phyloP scores from a whole-genome alignment of 2,329 filamentous ascomycete species.

The Colletotrichum neosansevieriae region DNA sequence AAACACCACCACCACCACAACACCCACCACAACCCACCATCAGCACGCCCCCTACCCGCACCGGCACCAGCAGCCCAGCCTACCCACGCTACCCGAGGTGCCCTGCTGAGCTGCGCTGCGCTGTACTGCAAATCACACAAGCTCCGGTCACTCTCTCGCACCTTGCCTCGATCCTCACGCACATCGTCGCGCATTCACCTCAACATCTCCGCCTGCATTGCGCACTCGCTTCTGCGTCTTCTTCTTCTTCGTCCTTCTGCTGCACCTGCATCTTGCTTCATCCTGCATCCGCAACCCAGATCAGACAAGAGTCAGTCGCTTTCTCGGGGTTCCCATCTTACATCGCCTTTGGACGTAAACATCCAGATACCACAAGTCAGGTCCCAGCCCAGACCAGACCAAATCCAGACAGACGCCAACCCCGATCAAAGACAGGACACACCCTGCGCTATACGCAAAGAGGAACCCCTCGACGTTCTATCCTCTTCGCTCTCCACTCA shows the following conservation, averaged over 20 bases:
- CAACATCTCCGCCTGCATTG: slow-evolving; percentile 5
- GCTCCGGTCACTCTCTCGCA: slow-evolving; percentile 8
- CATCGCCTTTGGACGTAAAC: slow-evolving; percentile 1
- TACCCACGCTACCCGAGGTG: slow-evolving; percentile 10
- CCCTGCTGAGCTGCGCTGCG: slow-evolving; percentile 17
- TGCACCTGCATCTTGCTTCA: slow-evolving; percentile 20
- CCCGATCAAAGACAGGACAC: slow-evolving; percentile 34
- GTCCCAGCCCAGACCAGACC: slow-evolving; percentile 33
- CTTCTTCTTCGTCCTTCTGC: neutral
- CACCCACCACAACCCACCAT: slow-evolving; percentile 23
- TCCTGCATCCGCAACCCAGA: slow-evolving; percentile 32
- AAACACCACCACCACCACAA: neutral
- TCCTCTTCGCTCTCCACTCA: slow-evolving; percentile 30
- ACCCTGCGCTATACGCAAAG: slow-evolving; percentile 40
- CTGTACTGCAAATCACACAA: slow-evolving; percentile 10
- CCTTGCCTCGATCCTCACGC: neutral
- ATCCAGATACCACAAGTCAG: slow-evolving; percentile 26
- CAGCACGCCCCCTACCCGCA: slow-evolving; percentile 24
- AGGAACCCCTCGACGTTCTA: slow-evolving; percentile 35
- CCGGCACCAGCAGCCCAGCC: slow-evolving; percentile 18
- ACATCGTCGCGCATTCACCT: slow-evolving; percentile 8
- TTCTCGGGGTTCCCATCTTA: slow-evolving; percentile 29
- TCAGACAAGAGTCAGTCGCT: slow-evolving; percentile 37
- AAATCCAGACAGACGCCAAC: slow-evolving; percentile 36
- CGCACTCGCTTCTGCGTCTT: slow-evolving; percentile 13